phyloP scores from a whole-genome alignment of 176 grass and related monocot species.

The Alloteropsis semialata region DNA sequence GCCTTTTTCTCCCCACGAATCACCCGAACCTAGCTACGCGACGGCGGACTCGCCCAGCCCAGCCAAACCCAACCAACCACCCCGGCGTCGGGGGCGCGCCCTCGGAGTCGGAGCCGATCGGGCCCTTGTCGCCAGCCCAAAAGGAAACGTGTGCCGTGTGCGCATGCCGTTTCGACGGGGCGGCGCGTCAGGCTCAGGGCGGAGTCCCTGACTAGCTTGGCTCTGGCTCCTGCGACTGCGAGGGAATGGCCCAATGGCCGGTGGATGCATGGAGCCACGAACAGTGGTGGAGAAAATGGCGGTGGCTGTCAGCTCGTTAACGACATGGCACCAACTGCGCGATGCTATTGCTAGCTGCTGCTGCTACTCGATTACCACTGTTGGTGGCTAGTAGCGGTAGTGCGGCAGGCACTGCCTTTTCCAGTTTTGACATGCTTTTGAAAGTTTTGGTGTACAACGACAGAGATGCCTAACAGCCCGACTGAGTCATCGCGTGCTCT shows the following conservation, averaged over 20 bases:
- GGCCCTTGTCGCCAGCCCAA: background rate
- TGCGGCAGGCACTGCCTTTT: background rate
- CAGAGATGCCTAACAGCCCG: background rate
- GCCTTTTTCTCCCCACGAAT: background rate
- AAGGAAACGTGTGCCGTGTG: background rate
- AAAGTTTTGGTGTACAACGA: background rate
- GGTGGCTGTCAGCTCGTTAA: background rate
- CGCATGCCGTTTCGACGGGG: background rate
- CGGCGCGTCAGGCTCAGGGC: too few species aligned
- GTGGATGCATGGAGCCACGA: background rate
- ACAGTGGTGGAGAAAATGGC: background rate
- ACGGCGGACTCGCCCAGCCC: background rate
- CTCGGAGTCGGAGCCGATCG: background rate
- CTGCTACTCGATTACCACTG: background rate
- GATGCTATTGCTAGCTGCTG: background rate
- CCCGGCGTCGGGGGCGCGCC: too few species aligned
- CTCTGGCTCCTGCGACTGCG: background rate
- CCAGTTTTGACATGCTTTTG: background rate
- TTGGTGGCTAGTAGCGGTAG: background rate
- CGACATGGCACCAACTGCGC: background rate
- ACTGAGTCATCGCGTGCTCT: too few species aligned
- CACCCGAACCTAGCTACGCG: background rate
- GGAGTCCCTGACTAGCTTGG: too few species aligned
- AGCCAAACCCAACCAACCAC: background rate
- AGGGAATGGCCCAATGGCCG: too few species aligned